A percentile compares a stretch with the other conserved stretches of the same genome.
phyloP scores from a whole-genome alignment of 2,329 filamentous ascomycete species.

The Cladosporium halotolerans region DNA sequence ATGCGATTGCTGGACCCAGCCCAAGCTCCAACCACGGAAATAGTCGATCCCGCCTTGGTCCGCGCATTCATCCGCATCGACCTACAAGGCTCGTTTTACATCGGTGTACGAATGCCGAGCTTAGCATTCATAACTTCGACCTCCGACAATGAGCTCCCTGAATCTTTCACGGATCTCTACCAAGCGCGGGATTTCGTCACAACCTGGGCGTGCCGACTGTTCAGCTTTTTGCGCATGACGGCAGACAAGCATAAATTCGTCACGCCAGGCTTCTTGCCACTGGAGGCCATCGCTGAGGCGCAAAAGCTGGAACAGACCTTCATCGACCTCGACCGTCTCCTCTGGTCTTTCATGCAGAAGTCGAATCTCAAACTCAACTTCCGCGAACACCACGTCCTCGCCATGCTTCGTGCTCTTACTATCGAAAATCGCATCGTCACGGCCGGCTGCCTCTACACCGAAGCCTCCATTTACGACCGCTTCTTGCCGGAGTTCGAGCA shows the following conservation, averaged over 20 bases:
- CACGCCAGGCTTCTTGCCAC: conserved; percentile 21
- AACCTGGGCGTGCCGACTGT: conserved; percentile 25
- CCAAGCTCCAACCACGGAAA: conserved; percentile 14
- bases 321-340: conserved; percentile 21
- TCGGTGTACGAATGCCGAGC: conserved; percentile 24
- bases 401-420: conserved; percentile 23
- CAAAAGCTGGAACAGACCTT: conserved; percentile 24
- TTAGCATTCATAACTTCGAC: conserved; percentile 24
- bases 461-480: conserved; percentile 22
- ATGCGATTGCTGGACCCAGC: conserved; percentile 23
- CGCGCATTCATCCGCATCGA: conserved; percentile 28
- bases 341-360: conserved; percentile 27
- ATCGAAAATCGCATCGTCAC: conserved; percentile 26
- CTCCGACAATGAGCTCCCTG: conserved; percentile 22
- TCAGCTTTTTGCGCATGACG: conserved; percentile 25
- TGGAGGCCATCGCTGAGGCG: conserved; percentile 23
- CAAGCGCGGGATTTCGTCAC: conserved; percentile 26
- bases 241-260: conserved; percentile 24
- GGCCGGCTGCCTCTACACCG: conserved; percentile 23
- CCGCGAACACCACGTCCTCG: conserved; percentile 26
- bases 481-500: conserved; percentile 26
- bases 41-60: conserved; percentile 24
- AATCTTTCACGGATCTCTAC: conserved; percentile 21
- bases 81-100: conserved; percentile 25
- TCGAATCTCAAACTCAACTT: conserved; percentile 20